Evolutionary conservation across 2,329 filamentous ascomycete genomes (phyloP), one percentile per base, ranked within the genome.

Genomic region (Pseudofabraea citricarpa): DNA sequence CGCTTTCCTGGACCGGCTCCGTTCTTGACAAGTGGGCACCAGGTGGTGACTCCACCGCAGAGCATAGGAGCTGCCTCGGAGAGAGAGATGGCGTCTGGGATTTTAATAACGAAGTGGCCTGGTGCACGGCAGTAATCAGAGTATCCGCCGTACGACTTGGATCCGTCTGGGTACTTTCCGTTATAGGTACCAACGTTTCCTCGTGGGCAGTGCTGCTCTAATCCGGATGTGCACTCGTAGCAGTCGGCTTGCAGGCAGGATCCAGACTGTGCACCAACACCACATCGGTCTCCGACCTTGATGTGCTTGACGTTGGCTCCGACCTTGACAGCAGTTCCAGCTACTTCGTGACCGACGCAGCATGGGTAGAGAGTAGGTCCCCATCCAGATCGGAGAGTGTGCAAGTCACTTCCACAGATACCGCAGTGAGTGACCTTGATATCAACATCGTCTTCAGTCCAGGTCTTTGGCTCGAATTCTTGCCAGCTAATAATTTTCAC

Each of bases 31-130:
- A 93, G 64, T 0, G 87, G 87, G 4, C 76, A 75, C 59, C 77
- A 93, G 0, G 83, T 75, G 0, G 87, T 93, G 41, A 91, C 73
- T 1, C 88, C 87, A 2, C 81, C 87, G 58, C 87, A 91, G 21
- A 91, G 72, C 69, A 93, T 80, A 1, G 87, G 86, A 2, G 85
- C 77, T 0, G 71, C 74, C 2, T 68, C 57, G 23, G 73, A 69
- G 0, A 69, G 69, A 6, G 68, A 61, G 8, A 81, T 62, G 1
- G 57, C 60, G n/a, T 78, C 74, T 0, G 76, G 77, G 27, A 81
- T 77, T 49, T 73, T 74, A 54, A 80, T 73, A 23, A 70, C 71
- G 51, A 87, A 90, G 52, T 77, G 74, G 13, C 65, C 68, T 1
- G 73, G 71, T 0, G 71, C 72, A 13, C 81, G 71, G 57, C 73